Conservation (phyloP, 2,329 filamentous ascomycete species). For the Ophiostoma montium region DNA sequence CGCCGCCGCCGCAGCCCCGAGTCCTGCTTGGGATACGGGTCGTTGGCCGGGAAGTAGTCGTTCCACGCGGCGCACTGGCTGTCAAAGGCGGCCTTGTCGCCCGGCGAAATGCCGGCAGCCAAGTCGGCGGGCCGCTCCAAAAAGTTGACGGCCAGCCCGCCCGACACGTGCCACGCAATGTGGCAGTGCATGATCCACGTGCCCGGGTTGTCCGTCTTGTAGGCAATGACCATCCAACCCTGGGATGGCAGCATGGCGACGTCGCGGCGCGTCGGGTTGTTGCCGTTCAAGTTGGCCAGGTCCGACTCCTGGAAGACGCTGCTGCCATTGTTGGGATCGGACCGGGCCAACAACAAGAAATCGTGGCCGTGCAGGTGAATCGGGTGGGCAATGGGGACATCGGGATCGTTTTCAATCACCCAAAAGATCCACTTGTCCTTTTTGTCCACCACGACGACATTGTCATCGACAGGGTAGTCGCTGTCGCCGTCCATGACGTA, state of each 20-base stretch:
- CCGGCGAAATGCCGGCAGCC: background rate
- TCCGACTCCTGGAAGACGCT: constrained; percentile 11
- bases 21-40: constrained; percentile 8
- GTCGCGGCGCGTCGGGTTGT: constrained; percentile 31
- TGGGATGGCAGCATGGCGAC: constrained; percentile 26
- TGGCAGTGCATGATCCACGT: constrained; percentile 32
- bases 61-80: constrained; percentile 13
- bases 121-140: constrained; percentile 20
- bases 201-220: constrained; percentile 34
- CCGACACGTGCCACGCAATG: constrained; percentile 32
- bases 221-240: constrained; percentile 32
- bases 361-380: constrained; percentile 18
- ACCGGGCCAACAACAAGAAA: constrained; percentile 16
- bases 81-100: constrained; percentile 7
- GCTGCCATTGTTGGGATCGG: constrained; percentile 4
- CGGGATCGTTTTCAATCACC: constrained; percentile 11
- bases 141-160: constrained; percentile 35
- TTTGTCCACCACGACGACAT: constrained; percentile 12
- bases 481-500: constrained; percentile 18
- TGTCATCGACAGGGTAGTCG: constrained; percentile 1
- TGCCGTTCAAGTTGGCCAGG: constrained; percentile 16
- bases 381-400: constrained; percentile 10
- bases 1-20: constrained; percentile 9
- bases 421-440: constrained; percentile 11
- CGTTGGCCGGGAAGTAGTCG: constrained; percentile 8